Evolutionary conservation across 2,329 filamentous ascomycete species (phyloP), one percentile per base, ranked within the genome.

Genomic region (Diaporthe vexans): DNA sequence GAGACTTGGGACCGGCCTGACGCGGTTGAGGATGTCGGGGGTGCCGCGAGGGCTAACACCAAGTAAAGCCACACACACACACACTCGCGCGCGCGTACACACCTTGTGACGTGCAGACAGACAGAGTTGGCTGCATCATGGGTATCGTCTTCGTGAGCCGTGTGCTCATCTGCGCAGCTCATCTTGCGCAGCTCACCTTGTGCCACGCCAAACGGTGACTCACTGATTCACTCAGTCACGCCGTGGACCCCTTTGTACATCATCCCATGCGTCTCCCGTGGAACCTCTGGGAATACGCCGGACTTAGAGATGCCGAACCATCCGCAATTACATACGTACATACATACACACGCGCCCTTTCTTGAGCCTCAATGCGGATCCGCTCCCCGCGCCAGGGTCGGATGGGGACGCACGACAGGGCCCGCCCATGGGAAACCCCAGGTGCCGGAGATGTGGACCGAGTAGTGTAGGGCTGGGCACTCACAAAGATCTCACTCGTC

Each of bases 1-100:
- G 86, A 88, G 74, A 95, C 92, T 43, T 97, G 95, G 94, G 89
- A 95, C 82, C 86, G 91, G 73, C 82, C 85, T 48, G 93, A 90
- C 81, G 94, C 94, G 1, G 89, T 93, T 37, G 94, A 97, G 81
- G 92, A 95, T 81, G 80, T 92, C 74, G 91, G 91, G 1, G 84
- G 81, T 74, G 83, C 85, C 37, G 76, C 46, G 21, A 63, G 67
- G 71, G 58, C 54, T 17, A 13, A 13, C 37, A 43, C 40, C 59
- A 71, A 37, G 51, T 68, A 63, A 69, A 15, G 46, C 11, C 17
- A 13, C 19, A 43, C 40, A 43, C 40, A 15, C 40, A 40, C 37
- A 40, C 37, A n/a, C n/a, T n/a, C n/a, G n/a, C n/a, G n/a, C n/a
- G n/a, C n/a, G n/a, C n/a, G 11, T 10, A 13, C 37, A 15, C 37